Evolutionary conservation across 768 basidiomycete species (phyloP), one percentile per base, ranked within the genome.

Genomic region (Boletellus ananas): DNA sequence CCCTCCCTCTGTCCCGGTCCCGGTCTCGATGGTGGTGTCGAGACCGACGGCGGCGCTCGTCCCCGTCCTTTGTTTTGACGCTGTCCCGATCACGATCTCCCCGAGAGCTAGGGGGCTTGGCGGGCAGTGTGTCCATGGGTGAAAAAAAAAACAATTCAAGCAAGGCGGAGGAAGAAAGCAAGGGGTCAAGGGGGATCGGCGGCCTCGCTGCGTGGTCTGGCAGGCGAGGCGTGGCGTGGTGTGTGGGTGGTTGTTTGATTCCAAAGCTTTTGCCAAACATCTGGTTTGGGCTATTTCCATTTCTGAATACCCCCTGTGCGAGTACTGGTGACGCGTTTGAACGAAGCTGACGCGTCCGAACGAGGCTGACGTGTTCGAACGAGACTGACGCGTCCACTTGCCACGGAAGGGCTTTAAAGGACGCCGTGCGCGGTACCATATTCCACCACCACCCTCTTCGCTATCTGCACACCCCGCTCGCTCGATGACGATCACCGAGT

Each of bases 401-500:
- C n/a, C n/a, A n/a, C n/a, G 23, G 23, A 25, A 25, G 1, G 5
- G 4, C 23, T 25, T 25, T 25, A 25, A 25, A 25, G 23, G 23
- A 25, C 23, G 23, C 23, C 4, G 23, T 6, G 23, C 23, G 23
- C 23, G 3, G 23, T 23, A 23, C 23, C n/a, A n/a, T n/a, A 23
- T 6, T 3, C 6, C 23, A 3, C 23, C 23, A 25, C 23, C 23
- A 4, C 23, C 23, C 4, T 25, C 23, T 3, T 25, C 7, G 23
- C 23, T 5, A 25, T 6, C 23, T 2, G 7, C 23, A 25, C 23
- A 5, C 23, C 4, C 4, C 2, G 23, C 23, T 3, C 5, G 31
- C 33, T 12, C 29, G 42, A 76, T 78, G 76, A 54, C 75, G 8
- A 66, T 79, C 50, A 76, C 73, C 33, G 77, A 79, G 62, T 66